Conservation (phyloP, 2,329 filamentous ascomycete species). For the Metarhizium robertsii region DNA sequence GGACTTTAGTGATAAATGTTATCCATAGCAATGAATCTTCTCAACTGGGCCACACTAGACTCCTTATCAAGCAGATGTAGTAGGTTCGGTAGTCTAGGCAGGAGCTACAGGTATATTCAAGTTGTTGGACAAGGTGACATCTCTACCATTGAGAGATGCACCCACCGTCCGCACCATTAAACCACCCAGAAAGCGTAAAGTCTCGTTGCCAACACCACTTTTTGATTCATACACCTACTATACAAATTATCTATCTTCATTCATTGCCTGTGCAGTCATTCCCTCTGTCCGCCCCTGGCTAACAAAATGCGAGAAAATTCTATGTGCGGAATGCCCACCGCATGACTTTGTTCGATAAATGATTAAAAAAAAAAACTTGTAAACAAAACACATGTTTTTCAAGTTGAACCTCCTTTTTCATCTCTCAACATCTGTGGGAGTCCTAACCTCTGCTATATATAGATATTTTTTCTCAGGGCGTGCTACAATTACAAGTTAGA, state of each 20-base stretch:
- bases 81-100: too few relatives aligned
- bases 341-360: background rate
- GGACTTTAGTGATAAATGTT: too few relatives aligned
- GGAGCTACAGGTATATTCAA: too few relatives aligned
- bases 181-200: background rate
- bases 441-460: too few relatives aligned
- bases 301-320: slow-evolving; percentile 3
- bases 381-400: background rate
- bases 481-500: slow-evolving; percentile 1
- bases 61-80: too few relatives aligned
- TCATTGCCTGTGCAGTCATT: background rate
- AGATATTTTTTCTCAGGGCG: background rate
- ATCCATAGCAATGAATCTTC: too few relatives aligned
- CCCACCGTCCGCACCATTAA: too few relatives aligned
- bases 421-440: background rate
- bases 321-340: slow-evolving; percentile 1
- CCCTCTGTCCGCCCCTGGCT: background rate
- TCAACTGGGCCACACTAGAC: too few relatives aligned
- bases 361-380: background rate
- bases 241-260: slow-evolving; percentile 2
- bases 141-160: too few relatives aligned
- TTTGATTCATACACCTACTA: slow-evolving; percentile 4
- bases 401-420: too few relatives aligned
- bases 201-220: background rate
- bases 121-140: too few relatives aligned